These are phyloP conservation scores for Trichoderma oligosporum DNA, from an alignment of 2,329 filamentous ascomycete genomes.

Conservation along the genomic window DNA sequence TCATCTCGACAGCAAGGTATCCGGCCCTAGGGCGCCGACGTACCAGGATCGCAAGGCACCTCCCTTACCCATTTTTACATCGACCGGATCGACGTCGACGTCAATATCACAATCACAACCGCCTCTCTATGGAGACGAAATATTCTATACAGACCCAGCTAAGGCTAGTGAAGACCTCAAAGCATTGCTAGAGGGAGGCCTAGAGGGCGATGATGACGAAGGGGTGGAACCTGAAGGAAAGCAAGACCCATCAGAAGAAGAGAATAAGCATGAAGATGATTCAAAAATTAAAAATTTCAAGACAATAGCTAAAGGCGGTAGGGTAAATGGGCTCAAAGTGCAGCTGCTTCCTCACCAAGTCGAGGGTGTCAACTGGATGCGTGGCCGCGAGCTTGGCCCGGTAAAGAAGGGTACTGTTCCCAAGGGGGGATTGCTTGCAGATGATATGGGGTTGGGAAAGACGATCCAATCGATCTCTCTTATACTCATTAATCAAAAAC, in stretches of 20 bases:
- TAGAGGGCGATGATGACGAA: slow-evolving; percentile 68
- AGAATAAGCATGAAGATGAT: slow-evolving; percentile 24
- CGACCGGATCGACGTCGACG: slow-evolving; percentile 9
- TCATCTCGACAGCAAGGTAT: slow-evolving; percentile 49
- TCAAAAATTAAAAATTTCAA: slow-evolving; percentile 26
- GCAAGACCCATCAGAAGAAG: slow-evolving; percentile 4
- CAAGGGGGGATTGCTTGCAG: slow-evolving; percentile 90
- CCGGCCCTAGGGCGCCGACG: slow-evolving; percentile 46
- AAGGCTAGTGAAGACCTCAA: slow-evolving; percentile 76
- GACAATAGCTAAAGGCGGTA: slow-evolving; percentile 44
- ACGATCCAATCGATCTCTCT: slow-evolving; percentile 90
- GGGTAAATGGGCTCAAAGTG: slow-evolving; percentile 75
- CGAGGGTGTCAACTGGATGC: slow-evolving; percentile 94
- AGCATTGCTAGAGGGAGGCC: slow-evolving; percentile 73
- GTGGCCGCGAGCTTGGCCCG: slow-evolving; percentile 80
- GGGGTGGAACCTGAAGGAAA: slow-evolving; percentile 28
- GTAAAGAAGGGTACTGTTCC: slow-evolving; percentile 78
- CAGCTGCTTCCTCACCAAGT: slow-evolving; percentile 91
- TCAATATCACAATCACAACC: slow-evolving; percentile 15
- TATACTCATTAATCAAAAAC: slow-evolving; percentile 76
- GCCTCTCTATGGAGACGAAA: slow-evolving; percentile 38
- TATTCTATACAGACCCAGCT: slow-evolving; percentile 64
- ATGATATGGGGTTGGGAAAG: slow-evolving; percentile 97
- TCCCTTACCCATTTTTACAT: slow-evolving; percentile 44
- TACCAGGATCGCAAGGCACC: slow-evolving; percentile 47